Evolutionary conservation across 768 basidiomycete species (phyloP), one percentile per base, ranked within the genome.

Genomic region (Fomitopsis pulvina): DNA sequence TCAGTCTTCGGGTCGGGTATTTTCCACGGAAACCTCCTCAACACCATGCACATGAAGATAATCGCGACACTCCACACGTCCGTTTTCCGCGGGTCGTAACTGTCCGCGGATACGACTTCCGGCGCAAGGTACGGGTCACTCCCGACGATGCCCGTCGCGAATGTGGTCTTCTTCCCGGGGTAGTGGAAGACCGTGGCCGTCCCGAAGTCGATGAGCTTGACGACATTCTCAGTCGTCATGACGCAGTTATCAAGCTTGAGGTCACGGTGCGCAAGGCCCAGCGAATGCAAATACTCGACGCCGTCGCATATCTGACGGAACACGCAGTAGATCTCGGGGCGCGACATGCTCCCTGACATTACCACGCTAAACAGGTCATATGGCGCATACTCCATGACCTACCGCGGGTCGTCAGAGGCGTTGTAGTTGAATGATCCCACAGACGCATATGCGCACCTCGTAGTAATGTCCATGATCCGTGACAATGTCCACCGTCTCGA

Each of bases 381-480:
- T 16, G 96, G 96, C 2, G 96, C 96, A 61, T 96, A 98, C 68
- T 98, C 95, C 96, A 99, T 99, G 72, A 97, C 87, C 94, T 97
- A 64, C 21, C n/a, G 29, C 24, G 4, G 12, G 16, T 16, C 4
- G 39, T 2, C 4, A 38, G 25, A 7, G 38, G 44, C 20, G n/a
- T n/a, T n/a, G n/a, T n/a, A n/a, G n/a, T n/a, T n/a, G 48, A 11
- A 56, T 32, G 22, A 60, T 56, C 42, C 43, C 41, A 28, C 29
- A 16, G 34, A 41, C n/a, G 21, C 22, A 41, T 11, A 14, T 28
- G 68, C 77, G 54, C 49, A 95, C 96, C 87, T 99, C 95, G 71
- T 98, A 98, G 68, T 90, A 98, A 63, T 96, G 94, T 10, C 95
- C 95, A 60, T 94, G 89, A 71, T 98, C 96, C 52, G 84, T 88